Evolutionary conservation across 345 rosid genomes (phyloP).

Genomic region (Linum usitatissimum): DNA sequence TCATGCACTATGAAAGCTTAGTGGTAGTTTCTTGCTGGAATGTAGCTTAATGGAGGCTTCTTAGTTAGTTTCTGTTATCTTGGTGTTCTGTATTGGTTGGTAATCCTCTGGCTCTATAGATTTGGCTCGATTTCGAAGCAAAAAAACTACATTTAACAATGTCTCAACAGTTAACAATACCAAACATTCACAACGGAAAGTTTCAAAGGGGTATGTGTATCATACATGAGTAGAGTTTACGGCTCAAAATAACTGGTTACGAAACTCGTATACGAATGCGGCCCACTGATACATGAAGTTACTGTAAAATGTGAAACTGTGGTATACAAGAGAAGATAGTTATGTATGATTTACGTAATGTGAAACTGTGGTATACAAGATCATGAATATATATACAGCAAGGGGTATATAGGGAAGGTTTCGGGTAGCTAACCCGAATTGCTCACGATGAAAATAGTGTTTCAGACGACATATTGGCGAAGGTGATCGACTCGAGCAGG

Average conservation of each 20-base stretch:
- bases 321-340: not conserved
- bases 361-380: slow-evolving; percentile 11
- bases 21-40: not conserved
- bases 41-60: not conserved
- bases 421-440: not conserved
- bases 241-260: not conserved
- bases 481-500: slow-evolving; percentile 82
- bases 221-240: too few relatives aligned
- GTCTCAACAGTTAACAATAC: too few relatives aligned
- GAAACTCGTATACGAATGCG: not conserved
- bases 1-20: not conserved
- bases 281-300: not conserved
- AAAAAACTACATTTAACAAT: too few relatives aligned
- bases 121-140: too few relatives aligned
- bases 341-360: not conserved
- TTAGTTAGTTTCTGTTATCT: not conserved
- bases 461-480: slow-evolving; percentile 54
- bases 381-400: slow-evolving; percentile 15
- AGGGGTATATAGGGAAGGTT: not conserved
- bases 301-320: not conserved
- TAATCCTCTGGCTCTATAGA: not conserved
- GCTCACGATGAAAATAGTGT: slow-evolving; percentile 2
- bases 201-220: too few relatives aligned
- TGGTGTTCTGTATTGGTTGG: not conserved
- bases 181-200: too few relatives aligned